Base-by-base conservation (phyloP, 225 moss, liverwort and hornwort genomes). In the Neckera pumila region DNA sequence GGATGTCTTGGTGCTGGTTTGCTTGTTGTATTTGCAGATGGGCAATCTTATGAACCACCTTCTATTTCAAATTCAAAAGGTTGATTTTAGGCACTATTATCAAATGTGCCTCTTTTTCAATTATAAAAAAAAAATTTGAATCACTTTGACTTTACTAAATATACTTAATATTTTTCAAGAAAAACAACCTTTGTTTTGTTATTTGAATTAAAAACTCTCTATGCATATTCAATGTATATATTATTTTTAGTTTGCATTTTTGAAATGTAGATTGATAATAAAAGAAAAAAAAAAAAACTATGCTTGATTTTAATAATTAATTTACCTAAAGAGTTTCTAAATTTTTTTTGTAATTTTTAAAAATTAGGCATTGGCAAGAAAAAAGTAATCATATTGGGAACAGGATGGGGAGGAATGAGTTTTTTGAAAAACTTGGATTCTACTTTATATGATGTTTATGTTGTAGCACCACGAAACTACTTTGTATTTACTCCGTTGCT, bases 401-500 rank as follows among this genome's bases (percentile, higher is more conserved):
- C 97, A 0, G 96, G 98, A 93, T 98, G 97, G 98, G 97, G 91
- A 60, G 97, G 96, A 43, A 96, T 96, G 93, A 97, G 98, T 86
- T 97, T 98, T 73, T 31, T 95, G 17, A 98, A 97, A 64, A 95
- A 92, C 30, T 90, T 98, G 40, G 92, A 96, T 75, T 90, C 93
- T 25, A 91, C 90, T 31, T 60, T 96, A 8, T 98, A 95, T 87
- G 96, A 97, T 81, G 91, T 98, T 80, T 54, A 93, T 56, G 85
- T 98, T 14, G 88, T 98, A 21, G 95, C 98, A 26, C 98, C 98
- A 31, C 95, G 98, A 81, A 98, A 98, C 81, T 96, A 98, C 25
- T 97, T 98, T 88, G 94, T 98, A 17, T 98, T 98, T 88, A 98
- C 98, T 33, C 98, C 98, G 11, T 88, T 97, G 57, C 95, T 98